Conservation (phyloP, 495 filamentous ascomycete genomes). For the Evansstolkia leycettana region DNA sequence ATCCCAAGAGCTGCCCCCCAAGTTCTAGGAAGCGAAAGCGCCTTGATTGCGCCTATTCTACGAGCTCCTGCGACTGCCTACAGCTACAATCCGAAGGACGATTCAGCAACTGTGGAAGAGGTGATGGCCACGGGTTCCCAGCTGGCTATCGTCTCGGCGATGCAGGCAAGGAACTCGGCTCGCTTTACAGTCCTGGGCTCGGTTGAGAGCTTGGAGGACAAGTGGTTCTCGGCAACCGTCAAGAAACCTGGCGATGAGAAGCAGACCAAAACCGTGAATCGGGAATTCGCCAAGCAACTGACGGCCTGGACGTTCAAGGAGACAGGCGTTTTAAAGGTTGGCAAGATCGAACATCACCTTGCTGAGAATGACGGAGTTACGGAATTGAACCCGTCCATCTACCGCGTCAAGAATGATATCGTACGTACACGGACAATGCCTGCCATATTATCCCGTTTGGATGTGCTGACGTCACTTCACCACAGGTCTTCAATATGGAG, state of each 20-base stretch:
- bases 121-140: conserved; percentile 75
- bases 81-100: conserved; percentile 89
- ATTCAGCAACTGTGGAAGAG: conserved; percentile 58
- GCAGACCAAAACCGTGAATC: conserved; percentile 57
- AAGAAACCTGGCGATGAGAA: conserved; percentile 42
- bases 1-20: conserved; percentile 73
- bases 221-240: conserved; percentile 81
- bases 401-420: conserved; percentile 93
- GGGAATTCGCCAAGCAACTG: conserved; percentile 72
- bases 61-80: conserved; percentile 75
- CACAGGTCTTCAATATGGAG: conserved; percentile 74
- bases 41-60: conserved; percentile 69
- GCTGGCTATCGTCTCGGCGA: conserved; percentile 63
- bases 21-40: conserved; percentile 59
- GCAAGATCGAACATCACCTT: conserved; percentile 70
- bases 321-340: conserved; percentile 76
- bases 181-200: conserved; percentile 80
- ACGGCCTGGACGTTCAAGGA: conserved; percentile 92
- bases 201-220: conserved; percentile 73
- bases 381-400: conserved; percentile 72
- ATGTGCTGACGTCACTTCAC: conserved; percentile 12
- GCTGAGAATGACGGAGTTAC: conserved; percentile 29
- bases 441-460: not conserved
- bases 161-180: conserved; percentile 90
- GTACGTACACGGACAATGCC: conserved; percentile 46